phyloP scores from a whole-genome alignment of 2,329 filamentous ascomycete genomes.

The Ophidiomyces ophidiicola region DNA sequence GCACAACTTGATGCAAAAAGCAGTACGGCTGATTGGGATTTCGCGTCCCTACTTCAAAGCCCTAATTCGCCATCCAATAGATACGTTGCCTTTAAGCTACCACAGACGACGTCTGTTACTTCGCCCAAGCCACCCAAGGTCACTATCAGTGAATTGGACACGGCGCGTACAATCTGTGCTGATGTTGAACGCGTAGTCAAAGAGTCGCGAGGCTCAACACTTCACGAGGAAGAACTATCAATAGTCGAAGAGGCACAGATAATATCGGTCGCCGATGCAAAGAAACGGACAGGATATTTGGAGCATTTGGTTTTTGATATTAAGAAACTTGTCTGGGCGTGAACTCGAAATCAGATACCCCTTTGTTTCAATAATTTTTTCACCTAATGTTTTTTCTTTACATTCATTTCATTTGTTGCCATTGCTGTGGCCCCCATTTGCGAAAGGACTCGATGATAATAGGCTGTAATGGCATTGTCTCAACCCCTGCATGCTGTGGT shows the following conservation, averaged over 20 bases:
- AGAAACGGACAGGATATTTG: slow-evolving; percentile 69
- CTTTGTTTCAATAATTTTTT: not conserved
- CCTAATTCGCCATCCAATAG: slow-evolving; percentile 23
- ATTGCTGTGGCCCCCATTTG: too few species aligned
- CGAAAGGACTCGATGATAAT: too few species aligned
- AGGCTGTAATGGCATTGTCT: too few species aligned
- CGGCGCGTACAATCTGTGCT: slow-evolving; percentile 53
- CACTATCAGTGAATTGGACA: slow-evolving; percentile 38
- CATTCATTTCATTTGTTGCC: too few species aligned
- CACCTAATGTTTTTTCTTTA: too few species aligned
- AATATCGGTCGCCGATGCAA: slow-evolving; percentile 73
- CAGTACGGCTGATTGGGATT: slow-evolving; percentile 26
- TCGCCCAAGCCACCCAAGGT: slow-evolving; percentile 15
- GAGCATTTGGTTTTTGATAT: slow-evolving; percentile 81
- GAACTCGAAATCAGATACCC: slow-evolving; percentile 12
- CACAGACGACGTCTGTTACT: slow-evolving; percentile 24
- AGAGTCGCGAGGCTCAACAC: slow-evolving; percentile 28
- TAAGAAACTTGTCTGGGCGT: slow-evolving; percentile 85
- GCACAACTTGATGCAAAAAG: slow-evolving; percentile 3
- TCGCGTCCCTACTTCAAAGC: slow-evolving; percentile 32
- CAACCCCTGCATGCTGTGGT: too few species aligned
- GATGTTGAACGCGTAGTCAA: slow-evolving; percentile 62
- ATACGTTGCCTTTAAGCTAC: slow-evolving; percentile 35
- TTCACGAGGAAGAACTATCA: slow-evolving; percentile 27
- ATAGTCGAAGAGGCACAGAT: slow-evolving; percentile 54